A percentile compares a stretch with the other conserved stretches of the same genome.
Evolutionary conservation across 257 asterid species (phyloP).

Genomic region (Echites panduratus): DNA sequence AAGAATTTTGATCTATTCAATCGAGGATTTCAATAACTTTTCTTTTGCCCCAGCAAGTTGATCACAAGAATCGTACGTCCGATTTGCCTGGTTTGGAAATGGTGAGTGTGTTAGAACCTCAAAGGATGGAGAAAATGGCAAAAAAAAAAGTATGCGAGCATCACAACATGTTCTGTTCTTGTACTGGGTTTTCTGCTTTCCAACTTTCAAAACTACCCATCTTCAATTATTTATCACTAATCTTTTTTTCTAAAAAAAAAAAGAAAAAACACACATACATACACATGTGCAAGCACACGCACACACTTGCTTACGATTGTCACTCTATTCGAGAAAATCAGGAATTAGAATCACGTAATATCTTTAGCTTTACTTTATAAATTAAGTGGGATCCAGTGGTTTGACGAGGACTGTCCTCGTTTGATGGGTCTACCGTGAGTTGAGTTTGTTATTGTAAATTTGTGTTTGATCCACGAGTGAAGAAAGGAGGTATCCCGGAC

Average conservation of each 20-base stretch:
- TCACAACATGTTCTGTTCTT: not conserved
- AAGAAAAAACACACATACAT: too few species aligned
- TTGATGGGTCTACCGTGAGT: too few species aligned
- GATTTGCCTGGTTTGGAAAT: constrained; percentile 15
- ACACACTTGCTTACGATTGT: not conserved
- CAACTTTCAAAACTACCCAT: not conserved
- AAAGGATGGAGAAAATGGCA: constrained; percentile 18
- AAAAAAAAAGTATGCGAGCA: constrained; percentile 12
- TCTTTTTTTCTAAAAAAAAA: too few species aligned
- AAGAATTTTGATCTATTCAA: too few species aligned
- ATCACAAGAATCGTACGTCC: constrained; percentile 11
- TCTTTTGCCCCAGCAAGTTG: constrained; percentile 10
- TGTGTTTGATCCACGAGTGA: too few species aligned
- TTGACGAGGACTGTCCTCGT: too few species aligned
- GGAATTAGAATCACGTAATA: too few species aligned
- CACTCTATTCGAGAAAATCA: not conserved
- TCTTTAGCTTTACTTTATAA: too few species aligned
- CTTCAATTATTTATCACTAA: not conserved
- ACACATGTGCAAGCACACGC: not conserved
- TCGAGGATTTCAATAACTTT: too few species aligned
- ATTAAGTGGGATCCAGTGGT: too few species aligned
- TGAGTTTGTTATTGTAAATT: too few species aligned
- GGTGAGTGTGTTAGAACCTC: constrained; percentile 23
- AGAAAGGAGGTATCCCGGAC: too few species aligned
- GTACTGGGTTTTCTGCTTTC: constrained; percentile 2